These are phyloP conservation scores for Eucalyptus tenuipes DNA, from an alignment of 345 rosid genomes.

Conservation along the genomic window DNA sequence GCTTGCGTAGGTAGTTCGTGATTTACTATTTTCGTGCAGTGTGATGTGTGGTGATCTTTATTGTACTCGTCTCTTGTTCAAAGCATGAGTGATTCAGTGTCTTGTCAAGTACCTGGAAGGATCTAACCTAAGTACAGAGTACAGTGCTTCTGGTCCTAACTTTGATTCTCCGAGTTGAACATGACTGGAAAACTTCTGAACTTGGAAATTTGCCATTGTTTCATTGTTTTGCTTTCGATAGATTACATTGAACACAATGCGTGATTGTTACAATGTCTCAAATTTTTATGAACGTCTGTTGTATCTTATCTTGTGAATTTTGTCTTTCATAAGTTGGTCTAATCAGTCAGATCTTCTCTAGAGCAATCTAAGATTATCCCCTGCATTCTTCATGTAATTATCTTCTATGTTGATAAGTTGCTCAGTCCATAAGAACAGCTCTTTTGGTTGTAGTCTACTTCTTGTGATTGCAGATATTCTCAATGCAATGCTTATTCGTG, in stretches of 20 bases:
- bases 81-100: neutral
- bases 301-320: neutral
- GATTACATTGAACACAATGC: neutral
- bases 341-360: neutral
- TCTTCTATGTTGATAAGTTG: neutral
- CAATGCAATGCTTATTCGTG: conserved; percentile 72
- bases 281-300: neutral
- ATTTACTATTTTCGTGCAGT: neutral
- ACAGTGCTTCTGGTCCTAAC: neutral
- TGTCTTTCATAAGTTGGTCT: neutral
- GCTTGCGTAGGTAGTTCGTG: neutral
- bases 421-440: conserved; percentile 12
- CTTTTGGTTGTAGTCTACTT: conserved; percentile 72
- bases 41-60: neutral
- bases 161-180: neutral
- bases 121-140: neutral
- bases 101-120: neutral
- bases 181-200: neutral
- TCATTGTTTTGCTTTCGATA: neutral
- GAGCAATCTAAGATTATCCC: neutral
- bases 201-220: neutral
- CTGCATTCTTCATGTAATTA: neutral
- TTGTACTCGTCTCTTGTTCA: neutral
- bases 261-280: neutral
- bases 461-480: conserved; percentile 73